Base-by-base conservation (phyloP, 1,139 yeast genomes). In the Trichomonascaceae sp. region DNA sequence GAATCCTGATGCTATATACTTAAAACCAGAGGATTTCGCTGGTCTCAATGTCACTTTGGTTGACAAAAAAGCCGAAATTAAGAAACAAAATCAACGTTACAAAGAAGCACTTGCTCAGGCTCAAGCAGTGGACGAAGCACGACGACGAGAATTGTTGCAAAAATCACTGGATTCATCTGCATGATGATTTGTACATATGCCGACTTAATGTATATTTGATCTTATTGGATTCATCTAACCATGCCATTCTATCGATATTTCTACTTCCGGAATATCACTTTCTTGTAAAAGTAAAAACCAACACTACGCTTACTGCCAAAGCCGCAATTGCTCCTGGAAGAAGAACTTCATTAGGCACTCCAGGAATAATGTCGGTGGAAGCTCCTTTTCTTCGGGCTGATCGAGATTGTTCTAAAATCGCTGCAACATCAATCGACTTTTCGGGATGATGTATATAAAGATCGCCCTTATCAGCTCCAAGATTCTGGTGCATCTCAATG, bases 1-100 rank as follows among this genome's bases (percentile, higher is more conserved):
- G 65, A 81, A 82, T 66, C 95, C 96, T 24, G 81, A 86, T 60
- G 93, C 89, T 45, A 80, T 89, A 53, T 81, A 85, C 69, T 73
- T 88, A 61, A 77, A 81, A 57, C 69, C 72, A 19, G 66, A 70
- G 36, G 74, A 74, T 17, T 80, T 74, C 58, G 71, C 70, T 22
- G 79, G 83, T 47, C 71, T 79, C 39, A 83, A 82, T 64, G 71
- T 83, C 53, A 68, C 70, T 20, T 63, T 82, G 32, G 70, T 74
- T n/a, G 74, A 73, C 52, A 66, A 66, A 15, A 72, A 70, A 55
- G 73, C 75, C 50, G 71, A 74, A 57, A 68, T 72, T 52, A 72
- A 72, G 60, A 64, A 70, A 60, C 43, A 44, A 41, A 52, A 41
- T 18, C 38, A 43, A 39, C 72, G 71, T 54, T 72, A 74, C 63